A percentile compares a stretch with the other conserved stretches of the same genome.
Evolutionary conservation across 371 early-diverging fungal species (phyloP).

Genomic region (Batkoa obscura): DNA sequence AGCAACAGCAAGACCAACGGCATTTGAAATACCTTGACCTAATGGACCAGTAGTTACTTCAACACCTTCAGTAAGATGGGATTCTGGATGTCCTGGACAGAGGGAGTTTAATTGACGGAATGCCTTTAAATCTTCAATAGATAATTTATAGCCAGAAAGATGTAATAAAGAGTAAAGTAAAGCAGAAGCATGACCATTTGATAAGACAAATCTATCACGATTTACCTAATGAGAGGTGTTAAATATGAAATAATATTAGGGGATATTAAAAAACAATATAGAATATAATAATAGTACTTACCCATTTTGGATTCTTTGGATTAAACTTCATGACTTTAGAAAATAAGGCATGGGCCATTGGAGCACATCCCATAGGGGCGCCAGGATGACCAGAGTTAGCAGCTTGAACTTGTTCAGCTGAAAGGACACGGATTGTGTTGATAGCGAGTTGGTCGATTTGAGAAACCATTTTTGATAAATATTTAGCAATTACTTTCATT

Average conservation of each 20-base stretch:
- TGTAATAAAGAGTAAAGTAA: slow-evolving; percentile 88
- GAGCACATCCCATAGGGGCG: slow-evolving; percentile 96
- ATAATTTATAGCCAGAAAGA: slow-evolving; percentile 70
- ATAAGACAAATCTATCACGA: slow-evolving; percentile 96
- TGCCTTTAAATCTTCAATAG: slow-evolving; percentile 81
- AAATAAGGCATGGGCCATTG: slow-evolving; percentile 90
- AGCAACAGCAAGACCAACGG: slow-evolving; percentile 95
- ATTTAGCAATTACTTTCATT: too few relatives aligned
- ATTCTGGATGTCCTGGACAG: slow-evolving; percentile 93
- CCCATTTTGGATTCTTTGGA: slow-evolving; percentile 76
- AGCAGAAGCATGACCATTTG: slow-evolving; percentile 97
- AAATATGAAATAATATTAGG: neutral
- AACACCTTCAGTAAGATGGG: slow-evolving; percentile 64
- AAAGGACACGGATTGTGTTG: slow-evolving; percentile 85
- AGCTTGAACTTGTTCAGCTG: slow-evolving; percentile 87
- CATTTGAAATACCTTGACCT: slow-evolving; percentile 94
- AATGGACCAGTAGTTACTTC: slow-evolving; percentile 99
- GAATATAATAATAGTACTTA: slow-evolving; percentile 11
- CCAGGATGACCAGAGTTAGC: slow-evolving; percentile 98
- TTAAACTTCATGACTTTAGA: slow-evolving; percentile 59
- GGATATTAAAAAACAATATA: neutral
- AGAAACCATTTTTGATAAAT: too few relatives aligned
- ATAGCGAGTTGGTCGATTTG: slow-evolving; percentile 13
- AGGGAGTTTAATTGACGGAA: slow-evolving; percentile 83
- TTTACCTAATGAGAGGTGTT: slow-evolving; percentile 25